Conservation (phyloP, 495 filamentous ascomycete species). For the Podospora pseudocomata region DNA sequence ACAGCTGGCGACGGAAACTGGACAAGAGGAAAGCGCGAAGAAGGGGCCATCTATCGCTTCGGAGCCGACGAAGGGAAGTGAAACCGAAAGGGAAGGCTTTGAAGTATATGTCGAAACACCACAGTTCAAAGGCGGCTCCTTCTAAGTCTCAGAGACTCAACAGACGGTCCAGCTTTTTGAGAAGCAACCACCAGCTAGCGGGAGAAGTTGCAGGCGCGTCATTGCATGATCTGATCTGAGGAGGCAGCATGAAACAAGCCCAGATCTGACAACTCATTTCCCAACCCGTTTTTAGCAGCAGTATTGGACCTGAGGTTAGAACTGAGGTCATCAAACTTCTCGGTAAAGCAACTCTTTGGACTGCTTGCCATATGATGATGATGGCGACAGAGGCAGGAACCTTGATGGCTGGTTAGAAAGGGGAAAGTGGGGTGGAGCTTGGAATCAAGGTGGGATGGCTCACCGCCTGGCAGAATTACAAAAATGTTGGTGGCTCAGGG, state of each 20-base stretch:
- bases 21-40: not conserved
- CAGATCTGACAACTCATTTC: no score
- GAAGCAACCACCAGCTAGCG: not conserved
- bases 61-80: not conserved
- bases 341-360: no score
- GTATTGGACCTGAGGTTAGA: not conserved
- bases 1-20: not conserved
- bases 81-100: not conserved
- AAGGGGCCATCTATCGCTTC: not conserved
- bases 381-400: not conserved
- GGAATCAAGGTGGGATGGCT: slow-evolving; percentile 3
- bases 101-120: not conserved
- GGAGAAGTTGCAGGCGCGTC: not conserved
- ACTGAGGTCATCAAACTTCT: not conserved
- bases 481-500: slow-evolving; percentile 3
- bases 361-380: not conserved
- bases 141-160: not conserved
- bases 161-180: not conserved
- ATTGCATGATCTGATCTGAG: not conserved
- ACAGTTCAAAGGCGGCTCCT: not conserved
- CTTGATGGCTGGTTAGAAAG: not conserved
- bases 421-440: slow-evolving; percentile 1
- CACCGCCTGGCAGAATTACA: slow-evolving; percentile 26
- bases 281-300: not conserved
- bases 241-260: not conserved